phyloP scores from a whole-genome alignment of 2,329 filamentous ascomycete genomes.

The Dryadomyces quercivorus region DNA sequence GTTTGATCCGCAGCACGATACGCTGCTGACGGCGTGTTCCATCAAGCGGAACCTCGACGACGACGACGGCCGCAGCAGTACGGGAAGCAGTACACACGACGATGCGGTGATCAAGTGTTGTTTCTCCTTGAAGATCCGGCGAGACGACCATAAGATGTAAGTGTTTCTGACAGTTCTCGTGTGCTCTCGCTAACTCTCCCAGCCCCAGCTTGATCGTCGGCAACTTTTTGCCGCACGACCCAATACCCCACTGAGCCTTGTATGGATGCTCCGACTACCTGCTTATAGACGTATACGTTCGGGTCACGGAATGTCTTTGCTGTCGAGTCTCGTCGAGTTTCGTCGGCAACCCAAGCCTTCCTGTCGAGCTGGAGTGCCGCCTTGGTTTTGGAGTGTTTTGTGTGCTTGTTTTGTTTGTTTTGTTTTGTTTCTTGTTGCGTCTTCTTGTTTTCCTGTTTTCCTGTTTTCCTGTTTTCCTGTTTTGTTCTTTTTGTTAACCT shows the following conservation, averaged over 20 bases:
- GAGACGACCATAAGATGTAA: slow-evolving; percentile 94
- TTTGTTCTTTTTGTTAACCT: not conserved
- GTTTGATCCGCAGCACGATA: slow-evolving; percentile 88
- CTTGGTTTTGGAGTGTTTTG: not conserved
- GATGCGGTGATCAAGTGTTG: slow-evolving; percentile 78
- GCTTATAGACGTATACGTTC: not conserved
- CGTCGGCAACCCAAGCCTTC: no score
- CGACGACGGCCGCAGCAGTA: slow-evolving; percentile 41
- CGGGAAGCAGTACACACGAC: slow-evolving; percentile 14
- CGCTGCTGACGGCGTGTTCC: slow-evolving; percentile 84
- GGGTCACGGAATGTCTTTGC: not conserved
- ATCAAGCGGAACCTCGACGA: slow-evolving; percentile 73
- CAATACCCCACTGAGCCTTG: slow-evolving; percentile 16
- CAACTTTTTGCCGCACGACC: slow-evolving; percentile 86
- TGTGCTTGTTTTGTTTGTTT: not conserved
- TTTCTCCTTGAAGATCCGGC: slow-evolving; percentile 92
- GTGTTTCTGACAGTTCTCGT: slow-evolving; percentile 19
- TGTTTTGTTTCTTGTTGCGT: not conserved
- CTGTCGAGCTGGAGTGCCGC: not conserved
- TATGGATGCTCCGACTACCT: no score
- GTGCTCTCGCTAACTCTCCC: slow-evolving; percentile 20
- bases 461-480: not conserved
- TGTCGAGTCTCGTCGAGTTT: no score
- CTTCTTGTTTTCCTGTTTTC: not conserved
- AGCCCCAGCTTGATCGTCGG: slow-evolving; percentile 92